Base-by-base conservation (phyloP, 306 rosid species). In the Gynostemma pentaphyllum region DNA sequence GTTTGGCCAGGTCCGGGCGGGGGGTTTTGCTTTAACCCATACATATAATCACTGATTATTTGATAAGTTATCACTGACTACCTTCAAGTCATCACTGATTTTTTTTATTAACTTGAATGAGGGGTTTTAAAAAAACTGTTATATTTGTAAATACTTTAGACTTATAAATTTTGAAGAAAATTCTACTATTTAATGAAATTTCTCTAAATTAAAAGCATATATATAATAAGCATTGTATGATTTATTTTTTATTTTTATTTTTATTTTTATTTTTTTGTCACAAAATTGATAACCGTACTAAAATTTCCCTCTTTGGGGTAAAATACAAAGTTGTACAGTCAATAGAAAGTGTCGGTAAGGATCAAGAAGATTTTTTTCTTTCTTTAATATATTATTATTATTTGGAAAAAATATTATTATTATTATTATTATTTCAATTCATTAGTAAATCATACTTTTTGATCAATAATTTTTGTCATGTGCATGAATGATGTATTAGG, bases 331-430 rank as follows among this genome's bases (percentile, higher is more conserved):
- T 54, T 54, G 61, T 53, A 53, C 61, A 8, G 62, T 7, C 24
- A 4, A 29, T 30, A 54, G 61, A 16, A 54, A 54, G 62, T 54
- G 62, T 54, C 62, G 62, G 62, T 54, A 30, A 30, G 62, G 26
- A 21, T 54, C 21, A 28, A n/a, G 3, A 32, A 32, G 41, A 54
- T 54, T 54, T 2, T 26, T 26, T 22, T 49, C 26, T 11, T 23
- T n/a, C n/a, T n/a, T n/a, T n/a, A n/a, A 32, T 32, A 2, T 32
- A 32, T 1, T 26, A 7, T 14, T 28, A 14, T 14, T 52, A 14
- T 27, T 53, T n/a, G n/a, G n/a, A n/a, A 53, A 7, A 37, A 37
- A 37, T 12, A 26, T 5, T 54, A 7, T 54, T 29, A 29, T 2
- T 8, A 24, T 4, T 23, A 24, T n/a, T n/a, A n/a, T n/a, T 51